Percentiles rank a stretch among this genome's conserved stretches.
These are phyloP conservation scores for Suhomyces anneliseae DNA, from an alignment of 1,139 yeast genomes.

Conservation along the genomic window DNA sequence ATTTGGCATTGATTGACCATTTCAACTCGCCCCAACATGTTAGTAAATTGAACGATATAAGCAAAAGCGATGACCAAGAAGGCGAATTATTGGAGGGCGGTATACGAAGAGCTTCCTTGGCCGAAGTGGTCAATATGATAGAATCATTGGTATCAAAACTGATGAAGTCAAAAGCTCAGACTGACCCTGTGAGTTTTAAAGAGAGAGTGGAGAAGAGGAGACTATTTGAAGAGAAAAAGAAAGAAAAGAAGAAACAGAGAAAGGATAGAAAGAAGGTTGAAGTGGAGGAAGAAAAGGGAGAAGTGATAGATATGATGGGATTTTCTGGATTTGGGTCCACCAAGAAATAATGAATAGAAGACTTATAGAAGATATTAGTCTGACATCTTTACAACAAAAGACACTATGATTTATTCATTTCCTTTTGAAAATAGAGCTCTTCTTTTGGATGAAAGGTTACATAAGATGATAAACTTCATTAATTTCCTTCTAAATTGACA, in stretches of 20 bases:
- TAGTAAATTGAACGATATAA: constrained; percentile 17
- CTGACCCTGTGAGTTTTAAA: constrained; percentile 23
- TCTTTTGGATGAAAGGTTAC: no score
- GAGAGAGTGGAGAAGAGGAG: constrained; percentile 46
- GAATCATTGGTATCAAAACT: constrained; percentile 29
- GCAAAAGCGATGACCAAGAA: constrained; percentile 26
- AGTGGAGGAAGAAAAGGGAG: constrained; percentile 10
- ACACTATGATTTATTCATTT: no score
- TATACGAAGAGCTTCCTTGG: constrained; percentile 31
- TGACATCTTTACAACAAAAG: no score
- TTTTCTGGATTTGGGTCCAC: constrained; percentile 49
- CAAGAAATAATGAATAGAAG: constrained; percentile 12
- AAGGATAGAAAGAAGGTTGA: constrained; percentile 7
- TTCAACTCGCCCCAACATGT: constrained; percentile 69
- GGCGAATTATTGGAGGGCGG: constrained; percentile 36
- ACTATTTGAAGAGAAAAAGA: constrained; percentile 40
- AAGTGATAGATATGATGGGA: constrained; percentile 55
- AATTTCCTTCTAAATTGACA: no score
- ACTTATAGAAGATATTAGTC: no score
- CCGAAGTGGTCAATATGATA: constrained; percentile 35
- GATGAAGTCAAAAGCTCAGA: constrained; percentile 17
- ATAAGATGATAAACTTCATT: no score
- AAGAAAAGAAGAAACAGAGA: constrained; percentile 25
- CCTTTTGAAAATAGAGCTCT: no score
- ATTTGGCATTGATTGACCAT: constrained; percentile 79